Evolutionary conservation across 768 basidiomycete genomes (phyloP).

Genomic region (Suillus discolor): DNA sequence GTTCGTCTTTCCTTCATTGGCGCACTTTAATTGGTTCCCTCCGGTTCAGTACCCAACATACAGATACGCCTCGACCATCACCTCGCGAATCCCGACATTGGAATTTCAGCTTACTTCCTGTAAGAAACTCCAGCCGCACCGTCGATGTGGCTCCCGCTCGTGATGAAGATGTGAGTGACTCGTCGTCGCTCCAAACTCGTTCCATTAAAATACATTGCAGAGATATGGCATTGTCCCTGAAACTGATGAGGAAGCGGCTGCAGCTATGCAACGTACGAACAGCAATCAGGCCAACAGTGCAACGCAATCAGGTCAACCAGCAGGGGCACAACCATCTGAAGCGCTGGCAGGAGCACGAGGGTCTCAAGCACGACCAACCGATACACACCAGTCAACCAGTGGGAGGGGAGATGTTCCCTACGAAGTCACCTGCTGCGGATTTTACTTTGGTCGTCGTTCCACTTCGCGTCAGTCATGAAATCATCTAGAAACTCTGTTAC

Average conservation of each 20-base stretch:
- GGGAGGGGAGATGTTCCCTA: too few species aligned
- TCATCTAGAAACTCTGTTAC: too few species aligned
- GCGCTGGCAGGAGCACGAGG: neutral
- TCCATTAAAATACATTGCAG: neutral
- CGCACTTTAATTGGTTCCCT: neutral
- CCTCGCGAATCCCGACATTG: neutral
- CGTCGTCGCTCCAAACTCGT: accelerated
- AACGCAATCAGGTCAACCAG: neutral
- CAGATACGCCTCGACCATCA: neutral
- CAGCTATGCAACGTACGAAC: neutral
- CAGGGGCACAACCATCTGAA: too few species aligned
- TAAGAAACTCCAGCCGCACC: neutral
- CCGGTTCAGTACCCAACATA: neutral
- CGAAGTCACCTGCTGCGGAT: too few species aligned
- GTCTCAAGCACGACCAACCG: neutral
- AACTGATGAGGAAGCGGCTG: neutral
- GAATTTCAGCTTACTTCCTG: neutral
- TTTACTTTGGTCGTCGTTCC: too few species aligned
- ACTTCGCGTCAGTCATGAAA: too few species aligned
- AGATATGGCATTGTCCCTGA: neutral
- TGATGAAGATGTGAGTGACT: neutral
- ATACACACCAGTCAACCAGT: too few species aligned
- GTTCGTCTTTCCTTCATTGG: neutral
- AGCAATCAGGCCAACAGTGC: neutral
- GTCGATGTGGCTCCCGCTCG: neutral